Conservation (phyloP, 345 rosid genomes). For the Citrus reticulata region DNA sequence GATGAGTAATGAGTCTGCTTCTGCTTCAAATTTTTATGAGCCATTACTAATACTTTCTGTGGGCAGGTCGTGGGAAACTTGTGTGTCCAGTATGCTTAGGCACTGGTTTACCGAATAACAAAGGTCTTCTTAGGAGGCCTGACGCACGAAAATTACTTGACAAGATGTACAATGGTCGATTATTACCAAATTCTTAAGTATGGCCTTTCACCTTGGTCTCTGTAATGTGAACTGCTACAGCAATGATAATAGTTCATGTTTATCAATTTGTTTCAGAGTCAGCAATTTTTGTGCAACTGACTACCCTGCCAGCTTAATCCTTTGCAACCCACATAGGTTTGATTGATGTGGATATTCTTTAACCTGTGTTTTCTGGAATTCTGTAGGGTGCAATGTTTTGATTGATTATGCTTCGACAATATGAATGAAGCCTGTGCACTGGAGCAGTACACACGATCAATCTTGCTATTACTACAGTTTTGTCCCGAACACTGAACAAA, state of each 20-base stretch:
- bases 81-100: slow-evolving; percentile 93
- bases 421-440: background rate
- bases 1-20: no score
- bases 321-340: background rate
- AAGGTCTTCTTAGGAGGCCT: slow-evolving; percentile 91
- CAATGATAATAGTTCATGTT: no score
- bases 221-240: background rate
- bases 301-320: no score
- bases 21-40: background rate
- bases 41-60: background rate
- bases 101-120: slow-evolving; percentile 89
- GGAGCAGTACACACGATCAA: background rate
- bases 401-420: background rate
- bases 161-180: slow-evolving; percentile 90
- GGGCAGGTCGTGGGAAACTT: slow-evolving; percentile 88
- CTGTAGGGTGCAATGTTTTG: background rate
- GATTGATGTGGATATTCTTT: background rate
- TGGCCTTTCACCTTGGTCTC: slow-evolving; percentile 1
- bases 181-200: slow-evolving; percentile 68
- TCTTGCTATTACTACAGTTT: background rate
- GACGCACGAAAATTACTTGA: slow-evolving; percentile 78
- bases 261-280: background rate
- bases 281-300: background rate
- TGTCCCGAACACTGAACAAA: background rate
- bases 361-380: background rate